Base-by-base conservation (phyloP, 225 moss, liverwort and hornwort species). In the Anthoceros angustus region DNA sequence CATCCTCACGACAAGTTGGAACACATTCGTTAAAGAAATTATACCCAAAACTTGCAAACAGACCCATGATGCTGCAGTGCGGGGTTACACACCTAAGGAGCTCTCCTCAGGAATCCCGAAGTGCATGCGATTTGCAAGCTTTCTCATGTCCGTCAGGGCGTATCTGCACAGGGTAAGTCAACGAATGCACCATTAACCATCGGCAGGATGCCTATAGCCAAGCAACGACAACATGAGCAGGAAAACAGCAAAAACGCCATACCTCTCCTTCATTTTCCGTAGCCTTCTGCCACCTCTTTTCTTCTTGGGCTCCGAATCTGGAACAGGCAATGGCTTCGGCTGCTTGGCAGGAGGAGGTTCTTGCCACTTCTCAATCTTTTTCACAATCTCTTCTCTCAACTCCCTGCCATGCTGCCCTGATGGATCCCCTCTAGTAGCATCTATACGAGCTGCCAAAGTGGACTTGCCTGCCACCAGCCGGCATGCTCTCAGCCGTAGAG, bases 321-420 rank as follows among this genome's bases (percentile, higher is more conserved):
- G 95, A 20, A 98, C 91, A 21, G 91, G 95, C 32, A 98, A 79
- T 12, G 95, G 95, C 64, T 98, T 98, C 2, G 95, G 91, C 63
- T 91, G 95, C 64, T 98, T 98, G 1, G 85, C 86, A 66, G 95
- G 95, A 42, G 95, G 95, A 25, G 91, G 95, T 62, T 98, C 95
- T 73, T 91, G 95, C 95, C 95, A 98, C 74, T 98, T 91, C 63
- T 91, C 95, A 67, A 98, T 91, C 73, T 98, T 98, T 77, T 88
- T 98, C 21, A 83, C 83, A 40, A 98, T 85, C 64, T 91, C 88
- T 43, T 98, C 91, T 42, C 88, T 86, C 11, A 85, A 72, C 41
- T 81, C 72, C 70, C 76, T 82, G 20, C 95, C 95, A 16, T 79
- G 85, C 71, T 81, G 82, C 9, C 82, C 91, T 12, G 88, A 85